Conservation (phyloP, 2,329 filamentous ascomycete species). For the Calonectria pauciramosa region DNA sequence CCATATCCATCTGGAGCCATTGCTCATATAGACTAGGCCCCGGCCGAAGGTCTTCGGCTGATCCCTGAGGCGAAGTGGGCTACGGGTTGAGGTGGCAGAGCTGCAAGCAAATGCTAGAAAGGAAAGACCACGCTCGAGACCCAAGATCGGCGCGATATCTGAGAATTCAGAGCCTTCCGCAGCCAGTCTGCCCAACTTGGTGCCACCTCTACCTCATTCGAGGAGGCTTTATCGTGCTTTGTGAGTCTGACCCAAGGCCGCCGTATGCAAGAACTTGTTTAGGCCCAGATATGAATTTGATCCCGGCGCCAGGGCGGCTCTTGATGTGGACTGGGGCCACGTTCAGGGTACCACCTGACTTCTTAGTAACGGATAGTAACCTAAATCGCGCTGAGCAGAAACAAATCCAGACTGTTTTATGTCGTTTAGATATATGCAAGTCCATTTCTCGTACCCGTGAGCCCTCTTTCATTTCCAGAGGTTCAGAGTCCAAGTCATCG, state of each 20-base stretch:
- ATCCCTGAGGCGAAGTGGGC: conserved; percentile 39
- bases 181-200: conserved; percentile 32
- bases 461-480: conserved; percentile 21
- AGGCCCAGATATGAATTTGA: conserved; percentile 43
- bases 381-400: conserved; percentile 41
- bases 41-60: conserved; percentile 30
- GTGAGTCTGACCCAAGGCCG: conserved; percentile 40
- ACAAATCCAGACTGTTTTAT: conserved; percentile 31
- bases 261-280: conserved; percentile 44
- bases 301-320: conserved; percentile 47
- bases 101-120: conserved; percentile 23
- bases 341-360: conserved; percentile 50
- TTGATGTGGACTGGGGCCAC: conserved; percentile 49
- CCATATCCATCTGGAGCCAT: conserved; percentile 28
- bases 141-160: conserved; percentile 42
- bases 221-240: conserved; percentile 33
- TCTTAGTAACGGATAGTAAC: conserved; percentile 39
- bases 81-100: conserved; percentile 39
- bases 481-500: conserved; percentile 21
- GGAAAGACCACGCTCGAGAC: conserved; percentile 19
- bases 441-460: conserved; percentile 18
- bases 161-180: conserved; percentile 33
- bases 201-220: conserved; percentile 38
- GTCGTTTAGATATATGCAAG: conserved; percentile 25
- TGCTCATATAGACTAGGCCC: conserved; percentile 32